phyloP scores from a whole-genome alignment of 2,329 filamentous ascomycete species.

The Lecanoromycetidae sp. region DNA sequence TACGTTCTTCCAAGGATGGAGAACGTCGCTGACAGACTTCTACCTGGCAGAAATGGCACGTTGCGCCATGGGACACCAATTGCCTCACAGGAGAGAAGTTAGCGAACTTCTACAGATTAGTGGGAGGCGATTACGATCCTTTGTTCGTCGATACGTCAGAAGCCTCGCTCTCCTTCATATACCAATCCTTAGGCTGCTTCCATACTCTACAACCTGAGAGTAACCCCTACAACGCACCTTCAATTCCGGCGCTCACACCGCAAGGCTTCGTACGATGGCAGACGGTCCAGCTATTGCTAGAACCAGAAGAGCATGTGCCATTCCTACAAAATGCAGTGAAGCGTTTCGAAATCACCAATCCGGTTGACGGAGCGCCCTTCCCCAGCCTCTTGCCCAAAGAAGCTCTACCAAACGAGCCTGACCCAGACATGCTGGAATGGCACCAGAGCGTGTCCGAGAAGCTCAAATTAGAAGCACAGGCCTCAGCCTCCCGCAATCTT shows the following conservation, averaged over 20 bases:
- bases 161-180: constrained; percentile 76
- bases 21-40: background rate
- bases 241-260: constrained; percentile 68
- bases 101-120: constrained; percentile 62
- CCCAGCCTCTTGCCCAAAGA: constrained; percentile 54
- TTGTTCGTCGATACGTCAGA: constrained; percentile 68
- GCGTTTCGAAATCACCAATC: constrained; percentile 64
- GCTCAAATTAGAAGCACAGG: constrained; percentile 45
- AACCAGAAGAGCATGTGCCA: constrained; percentile 74
- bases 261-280: constrained; percentile 89
- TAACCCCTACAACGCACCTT: constrained; percentile 60
- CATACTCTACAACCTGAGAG: constrained; percentile 67
- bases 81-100: constrained; percentile 55
- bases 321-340: constrained; percentile 71
- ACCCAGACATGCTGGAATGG: constrained; percentile 74
- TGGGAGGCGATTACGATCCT: constrained; percentile 63
- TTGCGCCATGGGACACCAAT: constrained; percentile 45
- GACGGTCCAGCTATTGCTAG: constrained; percentile 76
- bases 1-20: background rate
- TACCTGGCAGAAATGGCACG: constrained; percentile 39
- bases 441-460: constrained; percentile 64
- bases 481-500: background rate
- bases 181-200: constrained; percentile 79
- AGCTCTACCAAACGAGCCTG: constrained; percentile 59
- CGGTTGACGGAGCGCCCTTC: constrained; percentile 46